A percentile compares a stretch with the other conserved stretches of the same genome.
Evolutionary conservation across 2,329 filamentous ascomycete species (phyloP).

Genomic region (Ustulina deusta): DNA sequence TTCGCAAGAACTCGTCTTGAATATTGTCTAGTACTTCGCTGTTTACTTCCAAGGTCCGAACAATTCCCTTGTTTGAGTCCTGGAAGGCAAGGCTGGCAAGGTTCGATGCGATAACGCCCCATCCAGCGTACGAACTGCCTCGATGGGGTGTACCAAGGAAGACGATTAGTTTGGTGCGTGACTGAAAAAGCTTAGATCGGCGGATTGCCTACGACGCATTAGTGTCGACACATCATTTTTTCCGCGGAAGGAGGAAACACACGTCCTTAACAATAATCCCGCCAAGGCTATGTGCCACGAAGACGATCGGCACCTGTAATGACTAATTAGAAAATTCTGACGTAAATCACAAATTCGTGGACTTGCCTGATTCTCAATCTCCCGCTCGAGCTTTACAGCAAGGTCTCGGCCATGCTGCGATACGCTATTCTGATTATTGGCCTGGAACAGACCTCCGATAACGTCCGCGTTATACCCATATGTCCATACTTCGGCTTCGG

Average conservation of each 20-base stretch:
- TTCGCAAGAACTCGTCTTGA: conserved; percentile 52
- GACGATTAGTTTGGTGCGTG: conserved; percentile 51
- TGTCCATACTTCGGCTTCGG: conserved; percentile 54
- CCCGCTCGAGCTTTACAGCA: conserved; percentile 48
- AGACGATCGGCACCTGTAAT: conserved; percentile 20
- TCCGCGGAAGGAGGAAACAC: neutral
- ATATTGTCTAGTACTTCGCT: conserved; percentile 55
- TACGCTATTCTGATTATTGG: conserved; percentile 55
- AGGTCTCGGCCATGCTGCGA: conserved; percentile 53
- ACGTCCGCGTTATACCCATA: conserved; percentile 57
- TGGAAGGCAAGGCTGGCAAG: conserved; percentile 51
- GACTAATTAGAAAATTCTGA: neutral
- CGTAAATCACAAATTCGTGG: neutral
- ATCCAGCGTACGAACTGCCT: conserved; percentile 50
- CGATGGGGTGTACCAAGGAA: conserved; percentile 58
- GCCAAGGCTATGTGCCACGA: conserved; percentile 24
- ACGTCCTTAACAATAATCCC: conserved; percentile 23
- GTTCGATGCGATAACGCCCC: conserved; percentile 52
- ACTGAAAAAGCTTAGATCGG: conserved; percentile 45
- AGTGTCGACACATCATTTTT: neutral
- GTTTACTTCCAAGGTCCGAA: conserved; percentile 51
- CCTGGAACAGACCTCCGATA: conserved; percentile 51
- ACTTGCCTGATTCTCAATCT: conserved; percentile 50
- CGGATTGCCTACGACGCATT: conserved; percentile 43
- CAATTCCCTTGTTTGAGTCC: conserved; percentile 52